A percentile compares a stretch with the other conserved stretches of the same genome.
Evolutionary conservation across 140 eudicot species (phyloP).

Genomic region (Bidens hawaiensis): DNA sequence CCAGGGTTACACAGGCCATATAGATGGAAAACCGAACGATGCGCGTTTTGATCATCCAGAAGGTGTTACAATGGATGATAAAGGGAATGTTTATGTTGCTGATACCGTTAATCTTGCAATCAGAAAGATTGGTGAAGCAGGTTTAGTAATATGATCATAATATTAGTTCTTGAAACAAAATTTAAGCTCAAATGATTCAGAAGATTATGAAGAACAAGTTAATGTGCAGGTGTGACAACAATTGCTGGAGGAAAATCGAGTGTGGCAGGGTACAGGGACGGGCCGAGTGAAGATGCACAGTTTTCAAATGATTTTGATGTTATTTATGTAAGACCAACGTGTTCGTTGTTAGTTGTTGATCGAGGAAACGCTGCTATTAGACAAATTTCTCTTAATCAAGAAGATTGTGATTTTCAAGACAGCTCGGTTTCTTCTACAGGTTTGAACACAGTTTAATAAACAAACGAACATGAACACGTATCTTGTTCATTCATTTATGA

Average conservation of each 20-base stretch:
- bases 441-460: conserved; percentile 25
- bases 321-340: conserved; percentile 81
- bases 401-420: conserved; percentile 71
- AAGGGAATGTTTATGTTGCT: conserved; percentile 94
- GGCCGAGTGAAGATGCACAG: conserved; percentile 96
- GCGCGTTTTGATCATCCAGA: conserved; percentile 92
- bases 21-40: conserved; percentile 91
- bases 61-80: conserved; percentile 96
- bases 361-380: conserved; percentile 99
- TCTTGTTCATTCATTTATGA: too few relatives aligned
- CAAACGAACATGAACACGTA: too few relatives aligned
- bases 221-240: conserved; percentile 86
- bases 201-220: conserved; percentile 8
- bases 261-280: conserved; percentile 90
- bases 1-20: conserved; percentile 94
- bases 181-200: neutral
- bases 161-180: neutral
- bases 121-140: conserved; percentile 94
- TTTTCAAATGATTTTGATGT: conserved; percentile 89
- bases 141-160: conserved; percentile 27
- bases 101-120: conserved; percentile 95
- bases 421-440: conserved; percentile 72
- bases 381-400: conserved; percentile 80
- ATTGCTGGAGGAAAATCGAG: conserved; percentile 98
- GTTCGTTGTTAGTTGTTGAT: conserved; percentile 88